phyloP scores from a whole-genome alignment of 257 asterid species.

The Nicotiana paniculata region DNA sequence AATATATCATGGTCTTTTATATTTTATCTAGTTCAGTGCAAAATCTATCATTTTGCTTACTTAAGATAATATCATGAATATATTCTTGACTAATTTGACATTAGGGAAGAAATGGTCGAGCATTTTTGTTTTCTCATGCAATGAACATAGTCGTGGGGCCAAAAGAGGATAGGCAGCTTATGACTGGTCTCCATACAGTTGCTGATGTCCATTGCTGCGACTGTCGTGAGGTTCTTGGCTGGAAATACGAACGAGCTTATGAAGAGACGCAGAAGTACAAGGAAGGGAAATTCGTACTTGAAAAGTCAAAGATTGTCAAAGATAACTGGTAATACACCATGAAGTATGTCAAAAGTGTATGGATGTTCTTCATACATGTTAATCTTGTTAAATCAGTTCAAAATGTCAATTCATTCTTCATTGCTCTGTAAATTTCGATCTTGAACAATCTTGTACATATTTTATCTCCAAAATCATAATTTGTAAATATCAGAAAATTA shows the following conservation, averaged over 20 bases:
- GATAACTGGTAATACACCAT: conserved; percentile 19
- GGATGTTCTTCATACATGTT: background rate
- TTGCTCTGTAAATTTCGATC: background rate
- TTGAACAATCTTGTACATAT: background rate
- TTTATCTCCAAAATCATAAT: background rate
- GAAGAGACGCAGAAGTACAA: conserved; percentile 34
- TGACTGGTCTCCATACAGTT: conserved; percentile 37
- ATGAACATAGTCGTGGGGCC: conserved; percentile 30
- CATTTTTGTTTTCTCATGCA: conserved; percentile 37
- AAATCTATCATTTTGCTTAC: background rate
- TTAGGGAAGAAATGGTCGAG: conserved; percentile 38
- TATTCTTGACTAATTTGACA: background rate
- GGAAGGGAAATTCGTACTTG: conserved; percentile 38
- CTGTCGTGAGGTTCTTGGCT: conserved; percentile 33
- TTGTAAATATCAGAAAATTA: background rate
- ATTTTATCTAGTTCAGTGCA: background rate
- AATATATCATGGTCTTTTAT: background rate
- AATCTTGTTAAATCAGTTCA: background rate
- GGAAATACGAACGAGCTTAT: conserved; percentile 41
- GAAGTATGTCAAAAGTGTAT: background rate
- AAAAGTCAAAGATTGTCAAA: conserved; percentile 22
- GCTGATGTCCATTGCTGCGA: conserved; percentile 37
- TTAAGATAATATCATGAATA: background rate
- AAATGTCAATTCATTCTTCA: background rate
- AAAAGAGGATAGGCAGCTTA: conserved; percentile 34